phyloP scores from a whole-genome alignment of 2,329 filamentous ascomycete genomes.

The Laburnicola sp. region DNA sequence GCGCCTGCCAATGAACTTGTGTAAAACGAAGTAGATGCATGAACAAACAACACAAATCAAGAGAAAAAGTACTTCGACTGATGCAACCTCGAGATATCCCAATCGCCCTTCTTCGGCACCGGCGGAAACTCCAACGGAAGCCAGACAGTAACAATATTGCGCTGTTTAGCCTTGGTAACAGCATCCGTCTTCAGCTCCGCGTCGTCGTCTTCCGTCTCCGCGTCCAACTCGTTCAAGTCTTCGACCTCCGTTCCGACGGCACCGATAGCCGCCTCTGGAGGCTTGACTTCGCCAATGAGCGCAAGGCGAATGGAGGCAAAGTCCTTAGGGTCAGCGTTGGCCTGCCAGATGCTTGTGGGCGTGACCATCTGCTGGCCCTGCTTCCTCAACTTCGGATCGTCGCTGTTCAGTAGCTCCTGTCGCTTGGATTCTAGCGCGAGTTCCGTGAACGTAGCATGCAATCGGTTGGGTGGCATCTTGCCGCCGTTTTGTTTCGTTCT shows the following conservation, averaged over 20 bases:
- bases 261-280: slow-evolving; percentile 18
- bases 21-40: no score
- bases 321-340: slow-evolving; percentile 27
- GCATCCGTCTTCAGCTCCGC: slow-evolving; percentile 11
- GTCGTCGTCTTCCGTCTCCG: slow-evolving; percentile 10
- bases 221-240: slow-evolving; percentile 6
- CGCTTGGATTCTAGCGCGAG: slow-evolving; percentile 72
- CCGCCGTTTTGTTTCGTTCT: slow-evolving; percentile 15
- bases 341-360: slow-evolving; percentile 72
- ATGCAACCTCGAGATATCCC: slow-evolving; percentile 51
- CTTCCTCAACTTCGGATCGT: slow-evolving; percentile 66
- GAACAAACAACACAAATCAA: no score
- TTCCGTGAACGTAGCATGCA: slow-evolving; percentile 55
- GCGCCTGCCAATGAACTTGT: not conserved
- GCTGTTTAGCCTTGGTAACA: no score
- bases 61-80: slow-evolving; percentile 58
- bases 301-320: slow-evolving; percentile 26
- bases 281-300: slow-evolving; percentile 33
- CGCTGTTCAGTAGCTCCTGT: slow-evolving; percentile 67
- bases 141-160: slow-evolving; percentile 61
- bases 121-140: slow-evolving; percentile 77
- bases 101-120: slow-evolving; percentile 70
- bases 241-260: slow-evolving; percentile 15
- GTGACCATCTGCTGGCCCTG: slow-evolving; percentile 77
- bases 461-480: not conserved